Conservation (phyloP, 352 stramenopile genomes). For the Aphanomyces euteiches region DNA sequence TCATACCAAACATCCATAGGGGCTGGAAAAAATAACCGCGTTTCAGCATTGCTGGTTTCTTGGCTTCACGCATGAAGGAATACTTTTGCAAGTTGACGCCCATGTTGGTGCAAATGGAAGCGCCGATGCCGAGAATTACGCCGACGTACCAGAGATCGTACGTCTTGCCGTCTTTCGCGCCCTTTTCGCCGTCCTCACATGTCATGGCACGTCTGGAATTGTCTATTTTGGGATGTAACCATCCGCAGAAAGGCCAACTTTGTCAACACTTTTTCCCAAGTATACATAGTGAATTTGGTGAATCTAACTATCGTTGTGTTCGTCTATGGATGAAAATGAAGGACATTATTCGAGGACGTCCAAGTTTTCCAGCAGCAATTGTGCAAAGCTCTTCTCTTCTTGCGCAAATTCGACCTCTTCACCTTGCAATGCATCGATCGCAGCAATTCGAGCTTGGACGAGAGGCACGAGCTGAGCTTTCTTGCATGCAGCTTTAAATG, state of each 20-base stretch:
- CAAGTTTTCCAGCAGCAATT: constrained; percentile 39
- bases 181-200: not conserved
- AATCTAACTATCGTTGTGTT: not conserved
- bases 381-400: constrained; percentile 55
- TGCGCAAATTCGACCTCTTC: constrained; percentile 69
- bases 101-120: constrained; percentile 75
- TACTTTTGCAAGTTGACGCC: constrained; percentile 87
- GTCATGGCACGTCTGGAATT: not conserved
- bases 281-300: too few species aligned
- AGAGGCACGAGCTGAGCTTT: constrained; percentile 43
- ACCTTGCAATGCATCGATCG: constrained; percentile 56
- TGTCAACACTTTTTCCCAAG: too few species aligned
- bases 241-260: not conserved
- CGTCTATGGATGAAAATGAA: constrained; percentile 3
- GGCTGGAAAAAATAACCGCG: constrained; percentile 73
- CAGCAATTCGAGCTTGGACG: constrained; percentile 50
- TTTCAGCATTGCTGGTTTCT: constrained; percentile 50
- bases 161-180: not conserved
- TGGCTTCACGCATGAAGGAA: constrained; percentile 81
- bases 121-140: constrained; percentile 69
- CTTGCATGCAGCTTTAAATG: constrained; percentile 60
- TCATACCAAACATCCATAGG: constrained; percentile 63
- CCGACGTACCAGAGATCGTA: constrained; percentile 62
- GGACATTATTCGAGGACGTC: constrained; percentile 31
- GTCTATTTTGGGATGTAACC: not conserved